phyloP scores from a whole-genome alignment of 202 grass and related monocot genomes.

The Carex arenaria region DNA sequence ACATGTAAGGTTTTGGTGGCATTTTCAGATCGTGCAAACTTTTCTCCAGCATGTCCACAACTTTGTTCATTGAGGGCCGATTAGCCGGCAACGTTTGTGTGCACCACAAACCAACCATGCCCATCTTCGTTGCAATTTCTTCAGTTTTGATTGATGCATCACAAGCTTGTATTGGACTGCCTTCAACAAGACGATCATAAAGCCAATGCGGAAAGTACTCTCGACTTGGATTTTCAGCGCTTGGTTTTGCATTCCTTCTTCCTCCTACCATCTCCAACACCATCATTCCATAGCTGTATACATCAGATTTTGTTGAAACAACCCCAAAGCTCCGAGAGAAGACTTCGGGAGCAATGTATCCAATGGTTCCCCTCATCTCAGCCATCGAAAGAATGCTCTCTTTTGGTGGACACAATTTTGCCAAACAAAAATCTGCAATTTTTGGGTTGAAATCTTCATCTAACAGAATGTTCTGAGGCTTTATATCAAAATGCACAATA shows the following conservation, averaged over 20 bases:
- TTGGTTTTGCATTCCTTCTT: constrained; percentile 17
- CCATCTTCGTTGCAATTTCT: constrained; percentile 39
- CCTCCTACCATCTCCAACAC: constrained; percentile 49
- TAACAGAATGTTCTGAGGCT: constrained; percentile 58
- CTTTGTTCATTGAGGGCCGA: constrained; percentile 44
- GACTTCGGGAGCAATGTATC: constrained; percentile 65
- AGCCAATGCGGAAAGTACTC: constrained; percentile 44
- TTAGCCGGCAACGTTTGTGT: constrained; percentile 37
- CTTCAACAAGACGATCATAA: constrained; percentile 26
- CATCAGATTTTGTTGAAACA: constrained; percentile 54
- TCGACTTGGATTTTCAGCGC: constrained; percentile 14
- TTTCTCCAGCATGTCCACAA: constrained; percentile 54
- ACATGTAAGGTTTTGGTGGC: constrained; percentile 30
- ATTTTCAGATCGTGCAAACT: constrained; percentile 32
- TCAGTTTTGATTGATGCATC: constrained; percentile 8
- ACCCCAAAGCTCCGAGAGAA: constrained; percentile 38
- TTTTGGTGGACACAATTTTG: constrained; percentile 43
- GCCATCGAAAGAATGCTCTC: constrained; percentile 36
- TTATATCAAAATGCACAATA: constrained; percentile 74
- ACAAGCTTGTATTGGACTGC: constrained; percentile 2
- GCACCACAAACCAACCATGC: constrained; percentile 43
- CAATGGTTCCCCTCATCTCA: constrained; percentile 40
- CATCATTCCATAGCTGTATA: constrained; percentile 71
- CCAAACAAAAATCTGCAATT: constrained; percentile 61
- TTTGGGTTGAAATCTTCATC: constrained; percentile 40